These are phyloP conservation scores for Yamadazyma sp. DNA, from an alignment of 1,139 yeast species.

Conservation along the genomic window DNA sequence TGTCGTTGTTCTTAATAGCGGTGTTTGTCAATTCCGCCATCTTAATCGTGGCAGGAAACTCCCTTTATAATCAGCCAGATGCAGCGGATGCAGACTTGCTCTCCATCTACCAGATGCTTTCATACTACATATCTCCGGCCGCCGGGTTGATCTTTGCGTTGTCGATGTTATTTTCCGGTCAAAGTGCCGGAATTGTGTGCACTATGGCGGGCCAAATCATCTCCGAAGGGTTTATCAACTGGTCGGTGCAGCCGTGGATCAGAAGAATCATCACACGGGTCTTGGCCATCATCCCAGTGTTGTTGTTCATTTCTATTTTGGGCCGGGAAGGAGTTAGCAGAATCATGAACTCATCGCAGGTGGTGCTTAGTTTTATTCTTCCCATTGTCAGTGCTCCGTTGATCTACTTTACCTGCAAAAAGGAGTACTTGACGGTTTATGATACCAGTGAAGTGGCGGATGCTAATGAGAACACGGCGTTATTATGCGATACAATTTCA, in stretches of 20 bases:
- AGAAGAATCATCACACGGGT: constrained; percentile 70
- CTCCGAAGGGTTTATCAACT: constrained; percentile 76
- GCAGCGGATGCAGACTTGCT: constrained; percentile 75
- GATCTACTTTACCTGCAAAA: constrained; percentile 64
- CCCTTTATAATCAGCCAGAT: constrained; percentile 62
- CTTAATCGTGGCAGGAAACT: constrained; percentile 71
- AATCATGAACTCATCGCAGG: constrained; percentile 74
- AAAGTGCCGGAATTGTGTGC: constrained; percentile 80
- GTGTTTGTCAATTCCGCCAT: constrained; percentile 79
- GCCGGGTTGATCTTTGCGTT: constrained; percentile 79
- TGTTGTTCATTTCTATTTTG: constrained; percentile 58
- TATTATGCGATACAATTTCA: constrained; percentile 11
- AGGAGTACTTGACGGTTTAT: constrained; percentile 56
- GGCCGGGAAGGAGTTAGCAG: constrained; percentile 71
- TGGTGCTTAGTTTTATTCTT: constrained; percentile 63
- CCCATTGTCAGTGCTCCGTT: constrained; percentile 79
- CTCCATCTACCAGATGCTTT: constrained; percentile 62
- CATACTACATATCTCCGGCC: constrained; percentile 59
- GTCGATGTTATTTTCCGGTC: constrained; percentile 74
- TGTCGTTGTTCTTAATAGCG: constrained; percentile 74
- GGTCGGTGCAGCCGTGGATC: constrained; percentile 75
- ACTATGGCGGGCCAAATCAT: constrained; percentile 87
- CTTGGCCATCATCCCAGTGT: constrained; percentile 71
- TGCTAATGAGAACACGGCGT: constrained; percentile 18
- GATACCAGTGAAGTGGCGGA: constrained; percentile 18